phyloP scores from a whole-genome alignment of 2,329 filamentous ascomycete genomes.

The Sphaerulina populicola region DNA sequence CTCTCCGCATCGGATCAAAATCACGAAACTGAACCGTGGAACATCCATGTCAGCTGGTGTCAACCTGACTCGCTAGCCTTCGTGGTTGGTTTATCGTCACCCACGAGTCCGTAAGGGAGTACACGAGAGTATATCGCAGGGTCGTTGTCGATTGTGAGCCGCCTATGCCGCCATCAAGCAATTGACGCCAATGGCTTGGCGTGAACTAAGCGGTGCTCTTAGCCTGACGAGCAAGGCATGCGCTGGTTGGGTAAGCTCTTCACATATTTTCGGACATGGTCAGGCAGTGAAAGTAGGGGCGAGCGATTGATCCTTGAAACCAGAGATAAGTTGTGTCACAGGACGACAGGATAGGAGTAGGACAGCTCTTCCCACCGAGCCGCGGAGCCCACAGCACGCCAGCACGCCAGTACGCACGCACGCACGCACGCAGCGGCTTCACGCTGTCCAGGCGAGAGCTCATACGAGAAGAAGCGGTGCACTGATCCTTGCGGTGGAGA shows the following conservation, averaged over 20 bases:
- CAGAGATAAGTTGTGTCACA: no score
- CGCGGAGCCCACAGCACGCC: no score
- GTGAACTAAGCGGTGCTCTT: conserved; percentile 1
- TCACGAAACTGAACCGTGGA: not conserved
- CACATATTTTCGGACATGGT: not conserved
- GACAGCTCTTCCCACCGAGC: no score
- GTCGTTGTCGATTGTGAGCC: no score
- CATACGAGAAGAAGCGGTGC: not conserved
- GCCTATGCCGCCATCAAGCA: not conserved
- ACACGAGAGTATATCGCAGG: no score
- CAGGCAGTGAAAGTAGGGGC: not conserved
- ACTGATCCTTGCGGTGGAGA: conserved; percentile 5
- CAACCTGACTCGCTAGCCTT: not conserved
- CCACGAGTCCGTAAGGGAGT: not conserved
- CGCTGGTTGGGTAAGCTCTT: not conserved
- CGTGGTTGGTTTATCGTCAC: not conserved
- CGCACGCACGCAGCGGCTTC: not conserved
- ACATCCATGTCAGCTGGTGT: conserved; percentile 1
- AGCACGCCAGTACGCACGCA: no score
- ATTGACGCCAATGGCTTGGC: conserved; percentile 2
- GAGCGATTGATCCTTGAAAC: no score
- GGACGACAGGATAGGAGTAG: no score
- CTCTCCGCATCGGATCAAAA: not conserved
- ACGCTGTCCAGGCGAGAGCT: not conserved
- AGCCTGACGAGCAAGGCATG: not conserved